Percentiles rank a stretch among this genome's conserved stretches.
Conservation (phyloP, 257 asterid genomes). For the Leptodermis oblonga region DNA sequence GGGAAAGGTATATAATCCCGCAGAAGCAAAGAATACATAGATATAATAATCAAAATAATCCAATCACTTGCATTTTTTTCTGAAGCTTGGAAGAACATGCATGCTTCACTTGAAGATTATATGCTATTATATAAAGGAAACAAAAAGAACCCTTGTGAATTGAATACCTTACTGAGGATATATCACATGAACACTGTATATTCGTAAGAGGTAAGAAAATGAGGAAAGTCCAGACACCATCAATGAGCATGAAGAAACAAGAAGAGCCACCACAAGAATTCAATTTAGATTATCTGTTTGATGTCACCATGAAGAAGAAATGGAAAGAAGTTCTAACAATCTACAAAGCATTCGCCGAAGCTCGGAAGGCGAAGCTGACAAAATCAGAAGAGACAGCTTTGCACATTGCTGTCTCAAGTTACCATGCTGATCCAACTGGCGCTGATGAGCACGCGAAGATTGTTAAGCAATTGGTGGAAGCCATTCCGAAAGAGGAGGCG, state of each 20-base stretch:
- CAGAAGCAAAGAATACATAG: too few relatives aligned
- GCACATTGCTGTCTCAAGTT: slow-evolving; percentile 41
- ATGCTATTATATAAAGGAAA: too few relatives aligned
- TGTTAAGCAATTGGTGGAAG: slow-evolving; percentile 17
- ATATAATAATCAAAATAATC: too few relatives aligned
- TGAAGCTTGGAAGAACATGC: too few relatives aligned
- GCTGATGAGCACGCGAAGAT: not conserved
- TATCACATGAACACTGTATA: too few relatives aligned
- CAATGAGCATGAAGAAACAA: not conserved
- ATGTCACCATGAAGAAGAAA: slow-evolving; percentile 24
- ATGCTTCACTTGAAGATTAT: too few relatives aligned
- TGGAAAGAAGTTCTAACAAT: slow-evolving; percentile 23
- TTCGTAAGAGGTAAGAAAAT: too few relatives aligned
- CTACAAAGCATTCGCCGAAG: not conserved
- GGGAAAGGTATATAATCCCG: too few relatives aligned
- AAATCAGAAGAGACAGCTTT: slow-evolving; percentile 42
- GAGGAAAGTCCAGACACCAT: not conserved
- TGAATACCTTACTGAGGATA: too few relatives aligned
- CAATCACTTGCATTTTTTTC: too few relatives aligned
- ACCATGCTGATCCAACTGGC: slow-evolving; percentile 8
- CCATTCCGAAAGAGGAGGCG: not conserved
- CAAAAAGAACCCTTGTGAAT: too few relatives aligned
- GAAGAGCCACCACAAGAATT: not conserved
- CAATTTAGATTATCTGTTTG: slow-evolving; percentile 18
- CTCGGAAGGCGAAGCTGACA: slow-evolving; percentile 25